Evolutionary conservation across 1,139 yeast genomes (phyloP), one percentile per base, ranked within the genome.

Genomic region (Sugiyamaella novakii): DNA sequence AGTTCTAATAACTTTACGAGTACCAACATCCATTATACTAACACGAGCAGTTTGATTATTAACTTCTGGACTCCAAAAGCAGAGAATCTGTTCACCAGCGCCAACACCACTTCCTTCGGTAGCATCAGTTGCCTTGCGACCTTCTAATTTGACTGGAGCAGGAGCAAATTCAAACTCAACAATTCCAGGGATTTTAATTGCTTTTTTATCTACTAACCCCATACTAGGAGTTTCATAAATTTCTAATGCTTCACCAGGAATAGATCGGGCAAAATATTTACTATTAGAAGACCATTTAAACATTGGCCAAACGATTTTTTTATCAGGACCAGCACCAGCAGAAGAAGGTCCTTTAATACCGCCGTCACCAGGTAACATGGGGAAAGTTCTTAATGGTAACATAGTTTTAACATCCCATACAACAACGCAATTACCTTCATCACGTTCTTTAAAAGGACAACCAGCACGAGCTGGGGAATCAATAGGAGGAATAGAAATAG

Each of bases 101-200:
- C 64, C 67, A 22, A 33, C 38, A 14, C 38, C 45, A n/a, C 30
- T 12, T 14, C 27, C 47, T 34, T 59, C 62, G 43, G 74, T 79
- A 43, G 49, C 51, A 19, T 57, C 41, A 29, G 46, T 36, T 12
- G 46, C 53, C 27, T 51, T 54, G 12, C 55, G 73, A 58, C 77
- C 79, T 41, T 81, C 80, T 56, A 88, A 77, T 58, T 78, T 75
- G 41, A 88, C 87, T 56, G 85, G 85, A 33, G 92, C 83, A 55
- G 99, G 98, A 22, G 98, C 89, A 81, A 95, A 92, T 68, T 89
- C 95, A 65, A 94, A 92, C 70, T 91, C 97, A 61, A 83, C 83
- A 57, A 94, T 80, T 50, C 91, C 95, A 37, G 87, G 88, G 59
- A 89, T 79, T 71, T 86, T 87, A 63, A 89, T 76, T 60, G 87